A percentile compares a stretch with the other conserved stretches of the same genome.
Conservation (phyloP, 805 yeast species). For the Geotrichum ghanense region DNA sequence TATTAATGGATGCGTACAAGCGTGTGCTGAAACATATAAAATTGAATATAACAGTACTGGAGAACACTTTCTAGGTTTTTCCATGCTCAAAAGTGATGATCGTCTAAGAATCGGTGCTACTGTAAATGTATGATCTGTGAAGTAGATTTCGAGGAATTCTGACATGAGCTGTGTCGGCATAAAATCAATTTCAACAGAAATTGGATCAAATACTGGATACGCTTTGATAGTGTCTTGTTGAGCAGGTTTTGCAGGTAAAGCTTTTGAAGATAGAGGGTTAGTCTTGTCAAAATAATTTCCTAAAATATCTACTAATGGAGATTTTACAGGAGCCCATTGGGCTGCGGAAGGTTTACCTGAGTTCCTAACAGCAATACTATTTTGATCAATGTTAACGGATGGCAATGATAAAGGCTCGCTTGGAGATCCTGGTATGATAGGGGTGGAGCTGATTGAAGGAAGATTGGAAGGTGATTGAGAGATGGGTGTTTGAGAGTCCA, state of each 20-base stretch:
- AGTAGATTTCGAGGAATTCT: constrained; percentile 22
- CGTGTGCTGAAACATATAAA: constrained; percentile 22
- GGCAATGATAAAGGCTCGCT: background rate
- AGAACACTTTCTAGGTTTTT: constrained; percentile 15
- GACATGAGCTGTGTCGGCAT: constrained; percentile 18
- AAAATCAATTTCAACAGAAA: constrained; percentile 8
- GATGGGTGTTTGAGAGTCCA: background rate
- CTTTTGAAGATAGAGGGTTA: background rate
- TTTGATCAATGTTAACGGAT: background rate
- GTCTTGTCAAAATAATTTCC: background rate
- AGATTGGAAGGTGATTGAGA: background rate
- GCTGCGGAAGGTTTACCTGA: background rate
- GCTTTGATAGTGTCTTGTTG: background rate
- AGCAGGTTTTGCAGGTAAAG: background rate
- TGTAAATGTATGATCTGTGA: constrained; percentile 20
- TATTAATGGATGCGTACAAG: constrained; percentile 20
- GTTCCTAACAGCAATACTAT: background rate
- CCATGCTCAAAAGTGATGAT: constrained; percentile 16
- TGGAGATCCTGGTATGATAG: background rate
- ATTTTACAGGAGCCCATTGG: background rate
- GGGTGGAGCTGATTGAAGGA: background rate
- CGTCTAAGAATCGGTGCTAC: constrained; percentile 18
- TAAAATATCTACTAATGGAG: background rate
- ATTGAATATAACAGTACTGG: constrained; percentile 18
- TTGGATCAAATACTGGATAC: constrained; percentile 15